phyloP scores from a whole-genome alignment of 257 asterid species.

The Knoxia roxburghii region DNA sequence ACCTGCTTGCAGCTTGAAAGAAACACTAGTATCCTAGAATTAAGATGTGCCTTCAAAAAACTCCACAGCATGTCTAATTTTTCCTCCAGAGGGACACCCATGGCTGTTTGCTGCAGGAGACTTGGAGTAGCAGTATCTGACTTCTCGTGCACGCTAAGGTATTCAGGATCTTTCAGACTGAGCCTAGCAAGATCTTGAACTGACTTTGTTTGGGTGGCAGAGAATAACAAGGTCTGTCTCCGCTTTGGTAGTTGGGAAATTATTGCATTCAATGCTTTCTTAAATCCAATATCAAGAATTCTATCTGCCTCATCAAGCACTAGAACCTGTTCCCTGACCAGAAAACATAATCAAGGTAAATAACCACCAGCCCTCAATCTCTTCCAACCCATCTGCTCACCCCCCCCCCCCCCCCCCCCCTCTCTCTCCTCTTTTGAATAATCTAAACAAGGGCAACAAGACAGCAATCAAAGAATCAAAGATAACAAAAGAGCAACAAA shows the following conservation, averaged over 20 bases:
- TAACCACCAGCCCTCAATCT: no score
- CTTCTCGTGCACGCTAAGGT: slow-evolving; percentile 87
- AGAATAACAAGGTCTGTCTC: slow-evolving; percentile 79
- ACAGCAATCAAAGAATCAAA: background rate
- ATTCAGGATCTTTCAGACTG: slow-evolving; percentile 96
- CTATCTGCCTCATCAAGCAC: slow-evolving; percentile 99
- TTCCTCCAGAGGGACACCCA: slow-evolving; percentile 79
- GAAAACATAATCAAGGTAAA: slow-evolving; percentile 35
- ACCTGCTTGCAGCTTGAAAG: slow-evolving; percentile 97
- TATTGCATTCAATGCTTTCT: slow-evolving; percentile 74
- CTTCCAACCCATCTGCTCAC: no score
- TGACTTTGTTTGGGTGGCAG: slow-evolving; percentile 95
- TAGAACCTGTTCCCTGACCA: slow-evolving; percentile 67
- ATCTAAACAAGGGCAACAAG: no score
- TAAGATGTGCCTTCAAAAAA: slow-evolving; percentile 79
- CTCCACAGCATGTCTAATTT: slow-evolving; percentile 94
- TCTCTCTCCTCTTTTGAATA: no score
- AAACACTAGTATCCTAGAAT: slow-evolving; percentile 74
- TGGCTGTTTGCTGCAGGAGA: slow-evolving; percentile 70
- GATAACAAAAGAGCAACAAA: background rate
- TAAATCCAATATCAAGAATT: slow-evolving; percentile 83
- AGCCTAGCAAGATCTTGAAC: slow-evolving; percentile 95
- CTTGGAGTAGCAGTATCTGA: slow-evolving; percentile 80
- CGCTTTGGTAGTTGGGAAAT: slow-evolving; percentile 86
- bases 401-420: no score